phyloP scores from a whole-genome alignment of 495 filamentous ascomycete genomes.

The Talaromyces liani region DNA sequence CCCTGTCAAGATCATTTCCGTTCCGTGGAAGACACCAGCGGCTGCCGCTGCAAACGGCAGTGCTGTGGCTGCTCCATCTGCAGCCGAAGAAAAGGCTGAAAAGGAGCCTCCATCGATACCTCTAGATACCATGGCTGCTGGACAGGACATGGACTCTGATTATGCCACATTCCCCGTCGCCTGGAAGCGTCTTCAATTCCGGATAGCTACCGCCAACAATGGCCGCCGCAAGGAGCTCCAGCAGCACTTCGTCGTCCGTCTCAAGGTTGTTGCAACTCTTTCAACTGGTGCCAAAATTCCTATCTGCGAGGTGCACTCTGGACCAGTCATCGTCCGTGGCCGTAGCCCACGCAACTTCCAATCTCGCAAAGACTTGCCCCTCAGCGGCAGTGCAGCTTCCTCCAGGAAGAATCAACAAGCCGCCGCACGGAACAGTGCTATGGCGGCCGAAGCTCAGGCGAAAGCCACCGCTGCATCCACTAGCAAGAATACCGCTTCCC shows the following conservation, averaged over 20 bases:
- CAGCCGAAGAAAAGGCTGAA: constrained; percentile 51
- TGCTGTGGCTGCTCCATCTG: constrained; percentile 35
- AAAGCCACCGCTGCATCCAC: constrained; percentile 4
- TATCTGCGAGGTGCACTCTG: constrained; percentile 64
- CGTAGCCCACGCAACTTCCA: constrained; percentile 77
- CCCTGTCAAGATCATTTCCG: constrained; percentile 80
- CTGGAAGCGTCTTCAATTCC: constrained; percentile 90
- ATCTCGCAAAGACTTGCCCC: constrained; percentile 65
- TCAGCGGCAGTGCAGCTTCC: constrained; percentile 61
- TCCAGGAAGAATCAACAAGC: constrained; percentile 49
- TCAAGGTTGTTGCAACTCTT: constrained; percentile 66
- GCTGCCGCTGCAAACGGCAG: constrained; percentile 51
- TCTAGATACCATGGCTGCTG: constrained; percentile 62
- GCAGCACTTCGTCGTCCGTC: constrained; percentile 70
- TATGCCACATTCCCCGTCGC: constrained; percentile 75
- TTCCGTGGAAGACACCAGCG: constrained; percentile 85
- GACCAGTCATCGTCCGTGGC: constrained; percentile 70
- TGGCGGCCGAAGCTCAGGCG: constrained; percentile 47
- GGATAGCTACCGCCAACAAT: constrained; percentile 82
- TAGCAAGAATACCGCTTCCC: background rate
- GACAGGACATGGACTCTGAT: constrained; percentile 70
- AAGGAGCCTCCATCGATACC: constrained; percentile 61
- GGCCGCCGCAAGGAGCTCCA: constrained; percentile 72
- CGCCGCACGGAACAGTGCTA: constrained; percentile 36
- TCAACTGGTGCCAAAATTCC: constrained; percentile 60